A percentile compares a stretch with the other conserved stretches of the same genome.
phyloP scores from a whole-genome alignment of 805 yeast genomes.

The Diddensiella transvaalensis region DNA sequence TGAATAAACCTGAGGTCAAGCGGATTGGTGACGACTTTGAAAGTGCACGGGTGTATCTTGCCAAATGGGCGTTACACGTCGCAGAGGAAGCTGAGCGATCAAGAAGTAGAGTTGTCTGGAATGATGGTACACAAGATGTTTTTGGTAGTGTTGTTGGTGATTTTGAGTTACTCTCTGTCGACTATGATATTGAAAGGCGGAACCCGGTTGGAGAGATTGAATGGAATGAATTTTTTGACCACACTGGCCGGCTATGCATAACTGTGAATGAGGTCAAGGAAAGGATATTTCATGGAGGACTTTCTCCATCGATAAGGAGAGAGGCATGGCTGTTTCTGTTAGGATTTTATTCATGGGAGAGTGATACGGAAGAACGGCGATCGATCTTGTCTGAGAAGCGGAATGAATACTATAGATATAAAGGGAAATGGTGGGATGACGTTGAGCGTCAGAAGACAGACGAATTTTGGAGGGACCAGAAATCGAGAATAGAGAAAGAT shows the following conservation, averaged over 20 bases:
- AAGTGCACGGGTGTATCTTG: constrained; percentile 84
- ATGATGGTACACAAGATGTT: constrained; percentile 31
- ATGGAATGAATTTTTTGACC: constrained; percentile 84
- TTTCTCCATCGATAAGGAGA: constrained; percentile 54
- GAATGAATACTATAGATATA: constrained; percentile 54
- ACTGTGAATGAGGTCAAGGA: constrained; percentile 78
- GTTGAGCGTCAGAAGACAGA: constrained; percentile 53
- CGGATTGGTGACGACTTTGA: constrained; percentile 87
- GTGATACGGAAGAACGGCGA: constrained; percentile 64
- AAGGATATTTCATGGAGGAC: constrained; percentile 87
- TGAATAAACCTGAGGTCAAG: constrained; percentile 75
- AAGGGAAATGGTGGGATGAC: constrained; percentile 70
- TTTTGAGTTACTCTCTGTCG: constrained; percentile 42
- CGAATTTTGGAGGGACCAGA: constrained; percentile 86
- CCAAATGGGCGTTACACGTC: constrained; percentile 94
- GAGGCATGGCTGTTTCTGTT: constrained; percentile 86
- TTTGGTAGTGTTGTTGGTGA: constrained; percentile 35
- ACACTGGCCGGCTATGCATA: constrained; percentile 64
- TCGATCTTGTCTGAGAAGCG: constrained; percentile 54
- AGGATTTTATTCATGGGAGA: constrained; percentile 86
- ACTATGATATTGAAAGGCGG: constrained; percentile 59
- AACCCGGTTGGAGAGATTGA: constrained; percentile 65
- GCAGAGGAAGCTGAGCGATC: constrained; percentile 81
- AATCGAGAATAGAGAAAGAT: constrained; percentile 86
- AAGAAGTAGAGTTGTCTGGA: constrained; percentile 37